phyloP scores from a whole-genome alignment of 306 rosid genomes.

The Dicorynia guianensis region DNA sequence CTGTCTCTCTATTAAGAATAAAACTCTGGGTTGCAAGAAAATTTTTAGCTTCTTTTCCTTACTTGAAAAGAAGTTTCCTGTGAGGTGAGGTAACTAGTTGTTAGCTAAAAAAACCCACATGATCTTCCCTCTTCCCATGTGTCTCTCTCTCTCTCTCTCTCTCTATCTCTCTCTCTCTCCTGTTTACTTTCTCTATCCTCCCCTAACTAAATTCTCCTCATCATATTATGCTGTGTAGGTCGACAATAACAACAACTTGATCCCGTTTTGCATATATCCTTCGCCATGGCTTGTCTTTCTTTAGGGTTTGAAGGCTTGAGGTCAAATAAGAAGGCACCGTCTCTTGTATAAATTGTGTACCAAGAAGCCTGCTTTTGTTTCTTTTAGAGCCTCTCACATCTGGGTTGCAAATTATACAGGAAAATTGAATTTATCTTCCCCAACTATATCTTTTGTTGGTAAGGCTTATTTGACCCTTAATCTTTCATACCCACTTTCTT shows the following conservation, averaged over 20 bases:
- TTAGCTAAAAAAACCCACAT: conserved; percentile 48
- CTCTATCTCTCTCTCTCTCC: conserved; percentile 12
- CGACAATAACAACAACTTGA: conserved; percentile 52
- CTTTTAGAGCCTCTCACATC: conserved; percentile 51
- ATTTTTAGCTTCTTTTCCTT: conserved; percentile 38
- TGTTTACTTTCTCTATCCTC: background rate
- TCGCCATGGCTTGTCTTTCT: conserved; percentile 39
- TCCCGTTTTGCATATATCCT: conserved; percentile 34
- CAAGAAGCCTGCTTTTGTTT: conserved; percentile 32
- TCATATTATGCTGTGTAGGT: conserved; percentile 43
- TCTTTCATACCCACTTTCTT: background rate
- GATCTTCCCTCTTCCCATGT: background rate
- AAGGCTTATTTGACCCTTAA: background rate
- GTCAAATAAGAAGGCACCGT: conserved; percentile 78
- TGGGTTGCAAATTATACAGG: background rate
- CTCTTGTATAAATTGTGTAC: conserved; percentile 39
- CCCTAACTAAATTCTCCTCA: background rate
- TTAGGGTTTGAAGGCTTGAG: conserved; percentile 64
- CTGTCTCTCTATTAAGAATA: conserved; percentile 40
- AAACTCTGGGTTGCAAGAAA: conserved; percentile 49
- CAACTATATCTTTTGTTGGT: conserved; percentile 26
- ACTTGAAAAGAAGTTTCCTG: conserved; percentile 52
- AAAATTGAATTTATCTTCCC: conserved; percentile 34
- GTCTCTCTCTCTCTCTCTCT: conserved; percentile 6
- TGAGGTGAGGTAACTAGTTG: conserved; percentile 42